Conservation (phyloP, 2,329 filamentous ascomycete species). For the Bimuria novae-zelandiae region DNA sequence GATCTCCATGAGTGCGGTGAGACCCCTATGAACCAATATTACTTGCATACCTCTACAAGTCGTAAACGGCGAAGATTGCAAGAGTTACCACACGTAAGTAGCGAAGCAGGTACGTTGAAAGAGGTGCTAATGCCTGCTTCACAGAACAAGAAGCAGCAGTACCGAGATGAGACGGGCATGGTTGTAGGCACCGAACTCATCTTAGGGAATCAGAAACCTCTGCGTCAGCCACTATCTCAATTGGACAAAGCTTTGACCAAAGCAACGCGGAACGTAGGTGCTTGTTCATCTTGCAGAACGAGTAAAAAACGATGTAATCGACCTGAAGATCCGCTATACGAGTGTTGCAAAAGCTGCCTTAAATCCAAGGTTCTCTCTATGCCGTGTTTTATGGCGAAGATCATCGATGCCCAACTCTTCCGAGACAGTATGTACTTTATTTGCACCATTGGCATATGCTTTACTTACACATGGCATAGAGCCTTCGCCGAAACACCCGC, state of each 20-base stretch:
- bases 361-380: not conserved
- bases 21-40: too few species aligned
- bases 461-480: not conserved
- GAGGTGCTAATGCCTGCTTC: not conserved
- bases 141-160: not conserved
- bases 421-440: slow-evolving; percentile 6
- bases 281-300: not conserved
- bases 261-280: not conserved
- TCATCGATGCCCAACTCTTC: slow-evolving; percentile 15
- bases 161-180: not conserved
- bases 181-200: not conserved
- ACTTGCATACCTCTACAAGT: too few species aligned
- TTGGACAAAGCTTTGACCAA: not conserved
- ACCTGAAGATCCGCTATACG: slow-evolving; percentile 1
- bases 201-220: not conserved
- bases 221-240: not conserved
- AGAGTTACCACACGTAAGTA: not conserved
- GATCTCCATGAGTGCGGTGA: too few species aligned
- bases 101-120: too few species aligned
- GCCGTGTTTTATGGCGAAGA: slow-evolving; percentile 12
- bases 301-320: slow-evolving; percentile 5
- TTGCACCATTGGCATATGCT: not conserved
- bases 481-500: slow-evolving; percentile 7
- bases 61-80: not conserved
- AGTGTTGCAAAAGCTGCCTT: not conserved